A percentile compares a stretch with the other conserved stretches of the same genome.
Evolutionary conservation across 306 rosid genomes (phyloP).

Genomic region (Cercis canadensis): DNA sequence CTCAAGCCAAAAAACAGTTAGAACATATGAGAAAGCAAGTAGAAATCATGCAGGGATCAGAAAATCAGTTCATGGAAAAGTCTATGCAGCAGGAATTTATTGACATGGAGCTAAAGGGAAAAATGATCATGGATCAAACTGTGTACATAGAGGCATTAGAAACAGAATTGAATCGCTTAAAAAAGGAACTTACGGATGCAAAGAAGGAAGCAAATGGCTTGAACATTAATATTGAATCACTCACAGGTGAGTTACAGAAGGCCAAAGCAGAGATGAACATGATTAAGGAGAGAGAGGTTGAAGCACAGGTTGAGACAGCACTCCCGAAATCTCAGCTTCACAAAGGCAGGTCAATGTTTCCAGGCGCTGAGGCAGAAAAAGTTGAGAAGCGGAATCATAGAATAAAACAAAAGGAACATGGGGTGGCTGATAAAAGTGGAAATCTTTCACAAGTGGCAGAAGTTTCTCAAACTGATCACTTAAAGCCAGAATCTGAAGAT

Average conservation of each 20-base stretch:
- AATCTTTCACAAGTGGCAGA: constrained; percentile 4
- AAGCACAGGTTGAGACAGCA: constrained; percentile 61
- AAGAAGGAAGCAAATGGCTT: constrained; percentile 51
- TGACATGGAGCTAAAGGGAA: constrained; percentile 51
- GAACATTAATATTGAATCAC: constrained; percentile 44
- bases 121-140: constrained; percentile 43
- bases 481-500: constrained; percentile 35
- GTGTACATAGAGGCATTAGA: constrained; percentile 47
- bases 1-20: constrained; percentile 43
- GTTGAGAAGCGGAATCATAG: constrained; percentile 41
- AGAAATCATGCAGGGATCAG: constrained; percentile 38
- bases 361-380: constrained; percentile 44
- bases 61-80: no score
- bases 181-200: constrained; percentile 42
- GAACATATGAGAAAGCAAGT: constrained; percentile 45
- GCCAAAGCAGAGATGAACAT: constrained; percentile 48
- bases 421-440: constrained; percentile 37
- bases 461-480: constrained; percentile 11
- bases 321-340: constrained; percentile 64
- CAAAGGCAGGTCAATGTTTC: constrained; percentile 40
- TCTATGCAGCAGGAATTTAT: constrained; percentile 28
- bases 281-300: constrained; percentile 43
- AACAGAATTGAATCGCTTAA: constrained; percentile 49
- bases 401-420: constrained; percentile 32
- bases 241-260: constrained; percentile 48